Percentiles rank a stretch among this genome's conserved stretches.
Conservation (phyloP, 305 asterid species). For the Fraxinus baroniana region DNA sequence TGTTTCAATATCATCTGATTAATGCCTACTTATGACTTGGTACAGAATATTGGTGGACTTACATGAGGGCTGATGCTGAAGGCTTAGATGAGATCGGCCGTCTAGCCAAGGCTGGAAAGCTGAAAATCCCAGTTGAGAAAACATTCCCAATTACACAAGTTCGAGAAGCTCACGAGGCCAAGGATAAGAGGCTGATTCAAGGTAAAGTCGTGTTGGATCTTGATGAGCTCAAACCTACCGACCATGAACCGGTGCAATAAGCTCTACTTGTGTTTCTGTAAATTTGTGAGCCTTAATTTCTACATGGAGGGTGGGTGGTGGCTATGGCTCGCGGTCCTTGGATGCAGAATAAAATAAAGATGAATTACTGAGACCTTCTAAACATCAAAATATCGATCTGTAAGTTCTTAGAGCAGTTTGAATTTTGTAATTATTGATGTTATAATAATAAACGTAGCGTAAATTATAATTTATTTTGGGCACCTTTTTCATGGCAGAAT, state of each 20-base stretch:
- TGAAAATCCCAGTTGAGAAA: constrained; percentile 75
- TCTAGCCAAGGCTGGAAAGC: constrained; percentile 65
- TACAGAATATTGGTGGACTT: constrained; percentile 88
- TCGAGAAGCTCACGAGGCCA: constrained; percentile 79
- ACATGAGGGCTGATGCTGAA: constrained; percentile 92
- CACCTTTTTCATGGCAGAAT: background rate
- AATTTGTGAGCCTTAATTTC: background rate
- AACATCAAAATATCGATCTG: constrained; percentile 12
- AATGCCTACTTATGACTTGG: constrained; percentile 11
- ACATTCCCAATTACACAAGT: constrained; percentile 63
- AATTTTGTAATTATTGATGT: background rate
- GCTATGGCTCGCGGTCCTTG: background rate
- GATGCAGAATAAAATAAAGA: background rate
- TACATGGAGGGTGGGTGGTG: background rate
- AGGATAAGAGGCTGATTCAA: constrained; percentile 61
- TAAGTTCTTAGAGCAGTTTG: background rate
- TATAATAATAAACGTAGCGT: background rate
- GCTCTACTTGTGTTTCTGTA: background rate
- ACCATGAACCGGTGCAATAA: background rate
- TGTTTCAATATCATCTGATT: background rate
- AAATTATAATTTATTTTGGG: background rate
- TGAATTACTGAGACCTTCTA: background rate
- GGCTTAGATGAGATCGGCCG: constrained; percentile 75
- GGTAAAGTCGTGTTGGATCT: constrained; percentile 88
- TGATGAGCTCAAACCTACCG: constrained; percentile 33